phyloP scores from a whole-genome alignment of 441 rosid genomes.

The Euphorbia schlechtendalii region DNA sequence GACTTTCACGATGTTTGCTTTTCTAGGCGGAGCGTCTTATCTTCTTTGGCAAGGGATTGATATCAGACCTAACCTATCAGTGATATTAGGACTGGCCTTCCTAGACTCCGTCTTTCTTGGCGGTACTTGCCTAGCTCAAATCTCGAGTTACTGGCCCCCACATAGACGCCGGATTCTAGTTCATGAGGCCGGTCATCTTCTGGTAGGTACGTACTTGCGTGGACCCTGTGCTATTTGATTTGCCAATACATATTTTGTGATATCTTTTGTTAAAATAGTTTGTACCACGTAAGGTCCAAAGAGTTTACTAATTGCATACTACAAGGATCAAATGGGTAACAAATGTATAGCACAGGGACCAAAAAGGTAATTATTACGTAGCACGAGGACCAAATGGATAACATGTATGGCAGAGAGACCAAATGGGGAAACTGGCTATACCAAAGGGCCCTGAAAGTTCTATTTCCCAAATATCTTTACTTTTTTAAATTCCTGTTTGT shows the following conservation, averaged over 20 bases:
- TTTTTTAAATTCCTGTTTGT: constrained; percentile 20
- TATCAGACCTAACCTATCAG: constrained; percentile 66
- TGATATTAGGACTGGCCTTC: constrained; percentile 53
- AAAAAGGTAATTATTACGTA: no score
- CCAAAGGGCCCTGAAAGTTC: no score
- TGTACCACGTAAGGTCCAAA: no score
- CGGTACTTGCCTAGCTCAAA: constrained; percentile 72
- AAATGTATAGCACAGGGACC: no score
- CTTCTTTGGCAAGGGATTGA: constrained; percentile 75
- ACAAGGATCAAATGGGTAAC: no score
- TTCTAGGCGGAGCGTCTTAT: constrained; percentile 58
- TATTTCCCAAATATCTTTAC: neutral
- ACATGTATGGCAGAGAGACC: no score
- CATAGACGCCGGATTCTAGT: constrained; percentile 66
- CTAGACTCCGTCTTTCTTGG: constrained; percentile 68
- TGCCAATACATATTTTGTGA: no score
- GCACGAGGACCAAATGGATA: no score
- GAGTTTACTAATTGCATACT: no score
- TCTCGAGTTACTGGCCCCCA: constrained; percentile 90
- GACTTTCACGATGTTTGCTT: constrained; percentile 42
- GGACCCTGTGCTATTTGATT: no score
- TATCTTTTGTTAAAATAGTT: no score
- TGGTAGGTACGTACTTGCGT: constrained; percentile 44
- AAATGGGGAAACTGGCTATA: no score
- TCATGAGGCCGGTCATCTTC: constrained; percentile 94